Base-by-base conservation (phyloP, 805 yeast genomes). In the Candida sonorensis region DNA sequence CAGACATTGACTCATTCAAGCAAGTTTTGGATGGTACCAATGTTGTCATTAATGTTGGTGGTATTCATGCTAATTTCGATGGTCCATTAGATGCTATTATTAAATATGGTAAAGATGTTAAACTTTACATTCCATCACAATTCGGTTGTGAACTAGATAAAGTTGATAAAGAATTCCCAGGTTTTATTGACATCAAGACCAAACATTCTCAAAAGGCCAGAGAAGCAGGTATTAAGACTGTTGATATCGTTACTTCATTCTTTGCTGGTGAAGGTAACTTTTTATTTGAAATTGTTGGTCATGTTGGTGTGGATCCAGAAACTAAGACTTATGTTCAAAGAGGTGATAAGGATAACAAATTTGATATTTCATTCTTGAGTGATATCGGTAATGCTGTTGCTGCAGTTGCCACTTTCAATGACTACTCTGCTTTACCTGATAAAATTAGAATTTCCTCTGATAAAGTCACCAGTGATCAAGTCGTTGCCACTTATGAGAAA, bases 101-200 rank as follows among this genome's bases (percentile, higher is more conserved):
- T 8, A 53, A 46, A 19, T 62, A 59, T 31, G 29, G 37, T 17
- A 37, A n/a, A n/a, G n/a, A 40, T 14, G 72, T 75, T 30, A 67
- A 68, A 46, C 47, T 73, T 20, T 76, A 64, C 55, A 66, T 75
- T 40, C 80, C 81, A 20, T 68, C 79, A 2, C 81, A 75, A 44
- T 77, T 70, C 44, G 86, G 84, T 25, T 44, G 60, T 16, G 75
- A 73, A 33, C 30, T 64, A 12, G 48, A 41, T 3, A 55, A 47
- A 7, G 50, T 50, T 14, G 44, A 44, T 4, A 6, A 12, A 11
- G 10, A 3, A 8, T 27, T 42, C 15, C 30, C 35, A 5, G 34
- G 28, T n/a, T 36, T 42, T 19, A 36, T 42, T 13, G 29, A 18
- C 1, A 17, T 33, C 17, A 72, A 71, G 48, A 27, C 48, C 1